These are phyloP conservation scores for Clavariopsis aquatica DNA, from an alignment of 495 filamentous ascomycete species.

Conservation along the genomic window DNA sequence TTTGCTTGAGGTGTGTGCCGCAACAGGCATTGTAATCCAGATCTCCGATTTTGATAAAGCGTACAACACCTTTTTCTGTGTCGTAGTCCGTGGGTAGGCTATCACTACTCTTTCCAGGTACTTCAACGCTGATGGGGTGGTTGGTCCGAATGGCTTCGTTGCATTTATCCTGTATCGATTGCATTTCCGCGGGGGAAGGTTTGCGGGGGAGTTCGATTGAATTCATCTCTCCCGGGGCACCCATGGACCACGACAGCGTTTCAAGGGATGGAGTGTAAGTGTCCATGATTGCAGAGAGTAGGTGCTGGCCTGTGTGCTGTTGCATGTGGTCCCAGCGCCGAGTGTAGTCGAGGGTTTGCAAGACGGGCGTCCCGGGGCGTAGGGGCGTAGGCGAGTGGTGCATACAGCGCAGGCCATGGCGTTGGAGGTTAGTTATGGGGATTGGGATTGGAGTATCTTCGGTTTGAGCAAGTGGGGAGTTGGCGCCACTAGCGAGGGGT, in stretches of 20 bases:
- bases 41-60: conserved; percentile 26
- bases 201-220: conserved; percentile 25
- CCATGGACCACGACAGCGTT: conserved; percentile 30
- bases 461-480: too few species aligned
- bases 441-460: too few species aligned
- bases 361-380: conserved; percentile 8
- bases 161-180: conserved; percentile 11
- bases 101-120: conserved; percentile 2
- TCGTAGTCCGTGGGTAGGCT: conserved; percentile 26
- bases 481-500: conserved; percentile 6
- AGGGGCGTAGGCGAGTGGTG: conserved; percentile 19
- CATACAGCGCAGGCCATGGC: conserved; percentile 26
- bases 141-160: conserved; percentile 21
- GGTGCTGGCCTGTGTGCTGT: conserved; percentile 33
- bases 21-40: conserved; percentile 31
- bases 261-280: conserved; percentile 10
- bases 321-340: conserved; percentile 36
- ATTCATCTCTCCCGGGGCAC: conserved; percentile 24
- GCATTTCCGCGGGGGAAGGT: conserved; percentile 10
- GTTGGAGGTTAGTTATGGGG: conserved; percentile 21
- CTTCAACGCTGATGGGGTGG: conserved; percentile 26
- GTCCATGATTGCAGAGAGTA: conserved; percentile 31
- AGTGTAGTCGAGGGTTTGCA: conserved; percentile 25
- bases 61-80: conserved; percentile 24
- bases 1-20: conserved; percentile 31